Base-by-base conservation (phyloP, 1,284 basidiomycete genomes). In the Ceratobasidium sp. region DNA sequence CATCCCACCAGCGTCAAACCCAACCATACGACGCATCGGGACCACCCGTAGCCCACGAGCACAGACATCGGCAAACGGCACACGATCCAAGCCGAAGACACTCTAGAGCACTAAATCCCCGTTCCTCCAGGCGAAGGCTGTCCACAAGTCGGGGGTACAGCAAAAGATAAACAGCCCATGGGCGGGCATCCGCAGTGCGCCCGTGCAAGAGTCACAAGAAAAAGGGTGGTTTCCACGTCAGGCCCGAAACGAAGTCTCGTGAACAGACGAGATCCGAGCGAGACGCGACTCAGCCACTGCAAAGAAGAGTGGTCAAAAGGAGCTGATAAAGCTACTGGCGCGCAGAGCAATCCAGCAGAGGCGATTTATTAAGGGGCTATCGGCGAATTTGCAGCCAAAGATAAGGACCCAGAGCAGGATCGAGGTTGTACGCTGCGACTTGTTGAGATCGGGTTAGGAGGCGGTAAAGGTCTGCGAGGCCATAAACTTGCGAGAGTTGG, bases 381-480 rank as follows among this genome's bases (percentile, higher is more conserved):
- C 96, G 71, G 90, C 90, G 82, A 96, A 93, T 86, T 98, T 98
- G 90, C 96, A 97, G 0, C 92, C 92, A 83, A 98, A 98, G 82
- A 98, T 90, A 80, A 98, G 90, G 80, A 93, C 66, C 96, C 96
- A 98, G 55, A 98, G 89, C 4, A 89, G 81, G 78, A 95, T 86
- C 10, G 94, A 96, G 1, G 94, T 93, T 1, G 91, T 81, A 41
- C 96, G 93, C 46, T 90, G 89, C 33, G 86, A 84, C 46, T 84
- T 82, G 50, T 88, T 86, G 38, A 98, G 87, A 0, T 87, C 82
- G 0, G 96, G 96, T 84, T 98, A 98, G 77, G 93, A 94, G 0
- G 96, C 96, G 0, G 96, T 98, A 85, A 98, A 98, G 0, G 97
- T 97, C 85, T 98, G 96, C 81, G 92, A 96, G 30, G 95, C 96